phyloP scores from a whole-genome alignment of 2,329 filamentous ascomycete genomes.

The Colletotrichum kahawae region DNA sequence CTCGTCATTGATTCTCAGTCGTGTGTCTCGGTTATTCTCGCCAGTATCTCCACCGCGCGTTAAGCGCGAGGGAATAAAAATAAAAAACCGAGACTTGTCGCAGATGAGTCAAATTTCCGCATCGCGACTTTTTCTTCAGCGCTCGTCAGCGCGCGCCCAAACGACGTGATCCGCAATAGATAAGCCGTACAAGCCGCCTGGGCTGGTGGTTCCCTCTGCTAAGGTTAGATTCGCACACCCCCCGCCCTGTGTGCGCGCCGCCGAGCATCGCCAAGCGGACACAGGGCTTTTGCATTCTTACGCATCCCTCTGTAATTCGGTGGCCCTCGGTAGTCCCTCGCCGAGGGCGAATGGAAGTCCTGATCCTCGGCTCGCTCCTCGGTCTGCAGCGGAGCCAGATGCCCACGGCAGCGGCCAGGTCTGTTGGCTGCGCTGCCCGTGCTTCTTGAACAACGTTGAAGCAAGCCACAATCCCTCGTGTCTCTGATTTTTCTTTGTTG shows the following conservation, averaged over 20 bases:
- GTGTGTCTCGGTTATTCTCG: not conserved
- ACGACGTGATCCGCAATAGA: constrained; percentile 12
- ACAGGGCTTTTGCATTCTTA: not conserved
- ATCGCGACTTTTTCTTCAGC: constrained; percentile 18
- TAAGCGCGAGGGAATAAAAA: constrained; percentile 4
- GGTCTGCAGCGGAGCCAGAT: not conserved
- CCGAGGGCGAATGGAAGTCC: constrained; percentile 3
- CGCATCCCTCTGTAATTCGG: not conserved
- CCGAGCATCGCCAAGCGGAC: not conserved
- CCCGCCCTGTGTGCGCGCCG: not conserved
- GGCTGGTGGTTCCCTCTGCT: not conserved
- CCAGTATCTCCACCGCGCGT: not conserved
- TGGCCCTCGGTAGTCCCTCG: constrained; percentile 6
- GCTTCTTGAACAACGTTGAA: not conserved
- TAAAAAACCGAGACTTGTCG: not conserved
- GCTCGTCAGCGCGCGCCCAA: constrained; percentile 5
- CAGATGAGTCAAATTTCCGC: constrained; percentile 12
- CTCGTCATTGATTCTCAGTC: not conserved
- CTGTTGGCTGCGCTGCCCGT: not conserved
- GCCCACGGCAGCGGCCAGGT: not conserved
- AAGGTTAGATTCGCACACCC: not conserved
- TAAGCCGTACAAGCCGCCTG: constrained; percentile 9
- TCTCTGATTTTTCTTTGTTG: not conserved
- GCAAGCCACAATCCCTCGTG: not conserved
- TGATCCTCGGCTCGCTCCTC: constrained; percentile 12